Evolutionary conservation across 495 filamentous ascomycete genomes (phyloP), one percentile per base, ranked within the genome.

Genomic region (Durotheca rogersii): DNA sequence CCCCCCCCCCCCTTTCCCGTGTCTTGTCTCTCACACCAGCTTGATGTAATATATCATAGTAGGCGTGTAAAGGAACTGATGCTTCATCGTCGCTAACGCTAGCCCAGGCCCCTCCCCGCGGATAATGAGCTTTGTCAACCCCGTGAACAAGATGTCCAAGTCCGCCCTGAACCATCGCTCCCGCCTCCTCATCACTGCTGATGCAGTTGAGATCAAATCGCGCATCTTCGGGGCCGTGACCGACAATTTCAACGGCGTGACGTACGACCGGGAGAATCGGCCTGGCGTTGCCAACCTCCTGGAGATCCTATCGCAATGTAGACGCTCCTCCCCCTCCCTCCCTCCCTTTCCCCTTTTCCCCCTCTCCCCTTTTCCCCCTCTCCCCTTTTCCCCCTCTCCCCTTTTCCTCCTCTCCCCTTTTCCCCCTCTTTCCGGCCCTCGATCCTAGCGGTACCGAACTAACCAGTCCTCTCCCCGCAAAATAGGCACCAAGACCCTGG

Each of bases 221-320:
- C 95, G 94, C 65, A 70, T 96, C 54, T 80, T 67, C 43, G 59
- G 67, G 9, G 89, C 93, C 20, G 62, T 90, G n/a, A 97, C 93
- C 15, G 93, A 98, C 63, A 82, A 76, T 0, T 49, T 75, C 1
- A 60, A 72, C 7, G 65, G 53, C 2, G 78, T 95, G 31, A 81
- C 80, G 2, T 95, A 89, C 66, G 86, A 96, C 49, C 86, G 84
- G 0, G 57, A 53, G 0, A 52, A 50, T 0, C 77, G 93, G 27
- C 91, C 92, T 0, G 94, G 90, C 1, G 84, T 98, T 0, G 82
- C 90, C 12, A 98, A 97, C 66, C 71, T 98, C 11, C 67, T 98
- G 14, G 80, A 87, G 37, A 77, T 98, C 25, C 69, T 89, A 15
- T 79, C 81, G 29, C 81, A 88, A 51, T 79, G 55, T 44, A 23